Evolutionary conservation across 1,284 basidiomycete genomes (phyloP).

Genomic region (Puccinia horiana): DNA sequence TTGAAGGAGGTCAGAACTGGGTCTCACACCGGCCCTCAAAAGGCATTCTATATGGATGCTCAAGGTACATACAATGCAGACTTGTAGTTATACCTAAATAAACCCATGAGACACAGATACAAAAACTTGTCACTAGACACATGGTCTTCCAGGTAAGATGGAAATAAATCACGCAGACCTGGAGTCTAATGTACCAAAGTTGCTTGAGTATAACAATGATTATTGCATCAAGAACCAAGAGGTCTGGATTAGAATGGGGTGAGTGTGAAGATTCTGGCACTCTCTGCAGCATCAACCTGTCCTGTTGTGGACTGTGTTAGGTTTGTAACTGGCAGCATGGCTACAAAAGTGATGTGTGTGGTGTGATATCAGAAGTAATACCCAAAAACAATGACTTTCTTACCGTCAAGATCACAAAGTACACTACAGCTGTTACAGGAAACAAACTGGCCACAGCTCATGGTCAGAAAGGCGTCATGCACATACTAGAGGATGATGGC

Average conservation of each 20-base stretch:
- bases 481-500: not conserved
- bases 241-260: not conserved
- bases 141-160: not conserved
- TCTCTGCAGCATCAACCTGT: not conserved
- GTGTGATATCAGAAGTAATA: too few species aligned
- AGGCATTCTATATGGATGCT: not conserved
- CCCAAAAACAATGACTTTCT: too few species aligned
- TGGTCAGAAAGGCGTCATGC: not conserved
- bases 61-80: too few species aligned
- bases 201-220: not conserved
- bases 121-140: not conserved
- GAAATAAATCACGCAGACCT: not conserved
- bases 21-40: not conserved
- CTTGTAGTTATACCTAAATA: not conserved
- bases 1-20: not conserved
- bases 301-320: not conserved
- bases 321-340: not conserved
- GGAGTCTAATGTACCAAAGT: not conserved
- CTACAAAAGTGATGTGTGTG: too few species aligned
- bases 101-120: not conserved
- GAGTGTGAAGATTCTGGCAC: not conserved
- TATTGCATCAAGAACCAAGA: not conserved
- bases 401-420: too few species aligned
- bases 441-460: not conserved
- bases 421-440: not conserved